Evolutionary conservation across 441 rosid genomes (phyloP), one percentile per base, ranked within the genome.

Genomic region (Populus hybrid): DNA sequence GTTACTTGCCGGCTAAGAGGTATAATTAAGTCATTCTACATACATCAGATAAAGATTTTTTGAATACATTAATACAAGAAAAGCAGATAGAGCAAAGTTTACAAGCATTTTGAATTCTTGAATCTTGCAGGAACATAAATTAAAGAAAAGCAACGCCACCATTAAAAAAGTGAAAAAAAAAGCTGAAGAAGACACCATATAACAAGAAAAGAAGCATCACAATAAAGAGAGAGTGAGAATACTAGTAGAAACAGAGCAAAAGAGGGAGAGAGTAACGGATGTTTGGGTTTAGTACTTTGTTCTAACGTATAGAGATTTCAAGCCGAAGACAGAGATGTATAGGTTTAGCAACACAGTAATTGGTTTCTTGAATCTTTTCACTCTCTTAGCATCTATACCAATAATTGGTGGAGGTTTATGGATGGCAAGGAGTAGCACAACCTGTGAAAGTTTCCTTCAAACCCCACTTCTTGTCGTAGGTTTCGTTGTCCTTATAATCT

Each of bases 331-430:
- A 28, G 29, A 28, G 1, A 92, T 92, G 95, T 88, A 89, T 50
- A 82, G 89, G 68, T 84, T 87, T 73, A 94, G 98, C 88, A 94
- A 94, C 82, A 85, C 92, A 14, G 83, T 92, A 2, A 77, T 94
- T 67, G 99, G 98, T 0, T 88, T 92, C 86, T 75, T 92, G 79
- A 94, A 94, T 76, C 90, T 92, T 28, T 83, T 94, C 75, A 90
- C 95, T 35, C 92, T 94, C 70, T 56, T 94, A 29, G 91, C 94
- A 21, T 90, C 99, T 26, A 86, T 94, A 56, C 95, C 93, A 23
- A 85, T 94, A 77, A 90, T 94, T 61, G 99, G 97, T 10, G 91
- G 90, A 7, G 99, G 94, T 11, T 81, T 93, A 56, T 91, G 97
- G 97, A 85, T 94, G 94, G 93, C 91, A 50, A 89, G 78, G 82